Base-by-base conservation (phyloP, 495 filamentous ascomycete genomes). In the Hypoxylon crocopeplum region DNA sequence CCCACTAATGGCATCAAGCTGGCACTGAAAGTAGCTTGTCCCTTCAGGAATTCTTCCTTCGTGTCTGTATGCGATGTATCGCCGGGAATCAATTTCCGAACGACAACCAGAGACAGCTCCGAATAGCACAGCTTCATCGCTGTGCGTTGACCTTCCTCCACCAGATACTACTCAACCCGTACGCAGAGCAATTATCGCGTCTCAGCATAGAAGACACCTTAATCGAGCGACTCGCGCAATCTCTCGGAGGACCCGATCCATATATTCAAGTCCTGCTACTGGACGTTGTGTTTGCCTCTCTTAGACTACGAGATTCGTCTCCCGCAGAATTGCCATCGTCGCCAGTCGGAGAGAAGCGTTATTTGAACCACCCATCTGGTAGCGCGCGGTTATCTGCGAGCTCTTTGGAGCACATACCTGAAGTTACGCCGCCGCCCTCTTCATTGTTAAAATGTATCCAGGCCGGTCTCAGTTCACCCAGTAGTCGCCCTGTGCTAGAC, bases 361-460 rank as follows among this genome's bases (percentile, higher is more conserved):
- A 68, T 6, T 42, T 71, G 22, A 72, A 41, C 51, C 54, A 70
- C 48, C 61, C 68, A 15, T 66, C 68, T 8, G 56, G 65, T 20
- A 68, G 72, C 45, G 24, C 63, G 38, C 61, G 54, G 10, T 17
- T 56, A 11, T 56, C 62, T 24, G 30, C 56, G 11, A 55, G 33
- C 13, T 66, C 69, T 0, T 53, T 62, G 2, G 76, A 76, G 17
- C 70, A 45, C 15, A 40, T 69, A n/a, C 69, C 69, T n/a, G 55
- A 64, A 10, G 39, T 64, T 1, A 72, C 70, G 33, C 77, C 83
- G 2, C 90, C 91, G n/a, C 90, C 91, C 2, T 79, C 86, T 2
- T 81, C 86, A 29, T 76, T 98, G 24, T 73, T 98, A 7, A 89
- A 90, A 48, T 96, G 91, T 66, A 82, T 99, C 30, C 82, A 90